phyloP scores from a whole-genome alignment of 2,329 filamentous ascomycete genomes.

The Fulvia fulva region DNA sequence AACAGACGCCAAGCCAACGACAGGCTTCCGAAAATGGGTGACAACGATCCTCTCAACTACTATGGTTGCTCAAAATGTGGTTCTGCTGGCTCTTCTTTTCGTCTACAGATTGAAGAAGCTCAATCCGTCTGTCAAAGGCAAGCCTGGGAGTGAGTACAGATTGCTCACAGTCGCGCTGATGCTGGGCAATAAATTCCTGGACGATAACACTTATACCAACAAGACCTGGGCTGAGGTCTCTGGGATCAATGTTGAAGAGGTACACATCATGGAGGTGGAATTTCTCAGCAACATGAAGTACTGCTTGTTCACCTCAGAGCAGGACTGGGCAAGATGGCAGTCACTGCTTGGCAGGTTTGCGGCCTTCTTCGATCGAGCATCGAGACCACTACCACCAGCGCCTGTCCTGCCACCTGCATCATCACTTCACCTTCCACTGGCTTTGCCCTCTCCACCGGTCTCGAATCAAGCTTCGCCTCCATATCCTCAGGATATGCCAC shows the following conservation, averaged over 20 bases:
- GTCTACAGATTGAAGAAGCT: conserved; percentile 88
- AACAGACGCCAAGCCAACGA: conserved; percentile 68
- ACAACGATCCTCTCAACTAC: conserved; percentile 86
- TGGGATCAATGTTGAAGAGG: conserved; percentile 86
- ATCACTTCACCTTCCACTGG: conserved; percentile 43
- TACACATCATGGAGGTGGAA: conserved; percentile 99
- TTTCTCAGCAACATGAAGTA: conserved; percentile 99
- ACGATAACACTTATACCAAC: conserved; percentile 99
- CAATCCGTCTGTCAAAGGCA: conserved; percentile 84
- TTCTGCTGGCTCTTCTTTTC: conserved; percentile 83
- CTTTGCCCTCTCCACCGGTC: conserved; percentile 50
- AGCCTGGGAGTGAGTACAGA: conserved; percentile 87
- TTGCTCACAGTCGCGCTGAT: conserved; percentile 92
- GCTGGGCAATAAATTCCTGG: conserved; percentile 97
- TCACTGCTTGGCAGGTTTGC: conserved; percentile 75
- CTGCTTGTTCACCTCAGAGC: conserved; percentile 78
- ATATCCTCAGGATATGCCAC: conserved; percentile 30
- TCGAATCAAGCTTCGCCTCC: conserved; percentile 51
- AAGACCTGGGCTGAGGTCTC: conserved; percentile 99
- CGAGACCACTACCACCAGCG: conserved; percentile 37
- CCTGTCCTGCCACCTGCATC: conserved; percentile 47
- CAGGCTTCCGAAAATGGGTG: conserved; percentile 90
- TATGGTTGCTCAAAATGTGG: conserved; percentile 93
- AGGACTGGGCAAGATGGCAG: conserved; percentile 86
- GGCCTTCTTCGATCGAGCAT: conserved; percentile 72